Percentiles rank a stretch among this genome's conserved stretches.
These are phyloP conservation scores for Scleroderma bovista DNA, from an alignment of 768 basidiomycete species.

Conservation along the genomic window DNA sequence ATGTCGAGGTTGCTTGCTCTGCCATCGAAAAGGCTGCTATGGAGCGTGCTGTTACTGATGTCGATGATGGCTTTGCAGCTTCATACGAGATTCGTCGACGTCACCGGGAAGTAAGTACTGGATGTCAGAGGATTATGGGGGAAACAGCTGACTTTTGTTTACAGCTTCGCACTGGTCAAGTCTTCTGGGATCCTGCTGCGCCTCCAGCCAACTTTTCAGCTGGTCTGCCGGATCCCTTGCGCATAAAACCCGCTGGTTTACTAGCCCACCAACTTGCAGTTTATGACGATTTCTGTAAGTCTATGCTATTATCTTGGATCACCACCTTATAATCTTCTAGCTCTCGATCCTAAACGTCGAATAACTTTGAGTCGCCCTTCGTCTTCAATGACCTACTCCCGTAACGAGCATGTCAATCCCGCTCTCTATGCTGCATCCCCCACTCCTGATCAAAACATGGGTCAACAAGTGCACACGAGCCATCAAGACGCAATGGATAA, in stretches of 20 bases:
- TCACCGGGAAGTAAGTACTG: constrained; percentile 68
- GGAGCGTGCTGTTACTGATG: constrained; percentile 89
- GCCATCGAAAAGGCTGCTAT: constrained; percentile 97
- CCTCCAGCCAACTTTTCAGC: constrained; percentile 62
- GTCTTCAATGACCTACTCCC: constrained; percentile 66
- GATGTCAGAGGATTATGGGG: not conserved
- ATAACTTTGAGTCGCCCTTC: constrained; percentile 55
- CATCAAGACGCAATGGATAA: constrained; percentile 88
- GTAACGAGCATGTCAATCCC: constrained; percentile 37
- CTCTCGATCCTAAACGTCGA: constrained; percentile 53
- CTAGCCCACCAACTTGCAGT: constrained; percentile 79
- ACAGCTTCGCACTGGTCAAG: constrained; percentile 60
- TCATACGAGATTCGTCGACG: constrained; percentile 82
- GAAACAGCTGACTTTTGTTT: not conserved
- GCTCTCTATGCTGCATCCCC: constrained; percentile 58
- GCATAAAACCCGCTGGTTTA: constrained; percentile 79
- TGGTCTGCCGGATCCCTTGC: constrained; percentile 81
- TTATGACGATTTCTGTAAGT: constrained; percentile 90
- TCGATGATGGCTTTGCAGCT: constrained; percentile 80
- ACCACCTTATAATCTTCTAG: constrained; percentile 23
- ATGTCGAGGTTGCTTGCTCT: constrained; percentile 87
- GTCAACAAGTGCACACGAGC: constrained; percentile 41
- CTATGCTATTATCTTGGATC: not conserved
- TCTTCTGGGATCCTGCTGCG: constrained; percentile 87
- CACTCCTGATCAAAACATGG: constrained; percentile 45